These are phyloP conservation scores for Pachysandra terminalis DNA, from an alignment of 164 flowering plant species.

Conservation along the genomic window DNA sequence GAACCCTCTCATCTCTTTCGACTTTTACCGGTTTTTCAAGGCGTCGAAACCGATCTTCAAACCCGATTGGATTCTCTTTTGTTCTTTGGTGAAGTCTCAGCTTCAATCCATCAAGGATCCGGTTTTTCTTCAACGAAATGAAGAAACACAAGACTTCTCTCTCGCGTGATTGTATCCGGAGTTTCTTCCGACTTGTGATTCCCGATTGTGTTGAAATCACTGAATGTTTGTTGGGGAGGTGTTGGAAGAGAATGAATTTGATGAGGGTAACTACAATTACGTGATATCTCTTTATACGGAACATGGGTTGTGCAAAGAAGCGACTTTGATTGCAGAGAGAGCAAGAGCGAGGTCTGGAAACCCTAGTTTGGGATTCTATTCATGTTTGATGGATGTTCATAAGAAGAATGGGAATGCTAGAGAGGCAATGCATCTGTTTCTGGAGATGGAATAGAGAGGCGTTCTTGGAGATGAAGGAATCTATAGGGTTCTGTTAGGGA, in stretches of 20 bases:
- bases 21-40: constrained; percentile 17
- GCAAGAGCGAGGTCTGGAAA: constrained; percentile 9
- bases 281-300: constrained; percentile 12
- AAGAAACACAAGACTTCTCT: constrained; percentile 13
- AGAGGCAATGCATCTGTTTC: constrained; percentile 13
- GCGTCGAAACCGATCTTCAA: constrained; percentile 5
- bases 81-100: constrained; percentile 17
- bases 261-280: constrained; percentile 7
- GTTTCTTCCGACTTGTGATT: constrained; percentile 3
- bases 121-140: constrained; percentile 14
- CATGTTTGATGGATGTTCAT: constrained; percentile 12
- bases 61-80: constrained; percentile 9
- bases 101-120: constrained; percentile 14
- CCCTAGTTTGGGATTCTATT: constrained; percentile 10
- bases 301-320: constrained; percentile 16
- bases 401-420: constrained; percentile 10
- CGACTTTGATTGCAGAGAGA: constrained; percentile 11
- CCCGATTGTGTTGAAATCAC: constrained; percentile 3
- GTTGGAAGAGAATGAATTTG: constrained; percentile 15
- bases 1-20: constrained; percentile 16
- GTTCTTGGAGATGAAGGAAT: constrained; percentile 13
- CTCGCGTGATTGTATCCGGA: neutral
- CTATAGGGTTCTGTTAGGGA: constrained; percentile 13
- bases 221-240: constrained; percentile 7
- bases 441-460: constrained; percentile 20